Conservation (phyloP, 805 yeast genomes). For the Saccharomycopsis fibuligera region DNA sequence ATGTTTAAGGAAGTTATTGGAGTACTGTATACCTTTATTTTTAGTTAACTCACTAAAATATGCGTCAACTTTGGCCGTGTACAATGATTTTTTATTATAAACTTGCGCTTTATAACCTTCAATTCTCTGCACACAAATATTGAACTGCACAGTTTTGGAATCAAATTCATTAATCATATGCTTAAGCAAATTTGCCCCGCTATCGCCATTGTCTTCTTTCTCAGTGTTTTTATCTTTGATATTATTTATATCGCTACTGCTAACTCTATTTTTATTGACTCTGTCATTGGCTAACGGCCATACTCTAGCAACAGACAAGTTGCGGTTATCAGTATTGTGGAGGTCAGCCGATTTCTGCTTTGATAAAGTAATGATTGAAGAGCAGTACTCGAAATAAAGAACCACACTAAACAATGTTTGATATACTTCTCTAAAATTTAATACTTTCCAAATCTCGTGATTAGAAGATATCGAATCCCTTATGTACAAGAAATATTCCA, state of each 20-base stretch:
- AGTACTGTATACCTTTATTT: neutral
- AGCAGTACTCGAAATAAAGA: slow-evolving; percentile 18
- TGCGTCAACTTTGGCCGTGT: neutral
- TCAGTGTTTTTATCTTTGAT: no score
- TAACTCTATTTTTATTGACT: neutral
- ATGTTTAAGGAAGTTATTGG: neutral
- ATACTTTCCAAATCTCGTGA: slow-evolving; percentile 8
- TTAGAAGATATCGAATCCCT: slow-evolving; percentile 9
- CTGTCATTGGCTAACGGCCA: neutral
- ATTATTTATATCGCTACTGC: no score
- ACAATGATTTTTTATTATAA: neutral
- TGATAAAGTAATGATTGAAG: slow-evolving; percentile 2
- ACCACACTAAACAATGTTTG: slow-evolving; percentile 9
- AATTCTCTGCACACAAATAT: neutral
- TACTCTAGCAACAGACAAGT: neutral
- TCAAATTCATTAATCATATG: slow-evolving; percentile 2
- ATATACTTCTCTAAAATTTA: slow-evolving; percentile 17
- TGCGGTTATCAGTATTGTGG: neutral
- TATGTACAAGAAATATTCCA: slow-evolving; percentile 20
- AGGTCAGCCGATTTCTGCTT: neutral
- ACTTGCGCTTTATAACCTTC: neutral
- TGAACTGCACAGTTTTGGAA: neutral
- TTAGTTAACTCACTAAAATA: neutral
- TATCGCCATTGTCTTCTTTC: no score
- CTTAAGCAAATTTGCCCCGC: no score